phyloP scores from a whole-genome alignment of 2,329 filamentous ascomycete genomes.

The Microcyclospora pomicola region DNA sequence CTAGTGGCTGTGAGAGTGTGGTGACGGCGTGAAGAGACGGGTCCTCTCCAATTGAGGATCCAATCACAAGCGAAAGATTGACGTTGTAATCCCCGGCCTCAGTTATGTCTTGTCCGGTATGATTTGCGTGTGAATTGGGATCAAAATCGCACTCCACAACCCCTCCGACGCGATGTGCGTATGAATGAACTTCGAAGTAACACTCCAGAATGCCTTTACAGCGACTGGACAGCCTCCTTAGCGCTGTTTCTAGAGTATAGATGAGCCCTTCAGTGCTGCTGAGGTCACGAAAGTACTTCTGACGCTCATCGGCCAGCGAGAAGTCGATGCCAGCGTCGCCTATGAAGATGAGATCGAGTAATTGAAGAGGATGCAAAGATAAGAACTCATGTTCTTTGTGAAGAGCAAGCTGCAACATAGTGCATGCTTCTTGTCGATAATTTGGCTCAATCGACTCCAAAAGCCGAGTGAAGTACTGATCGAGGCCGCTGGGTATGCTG shows the following conservation, averaged over 20 bases:
- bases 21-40: background rate
- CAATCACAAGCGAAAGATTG: too few species aligned
- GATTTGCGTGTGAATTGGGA: too few species aligned
- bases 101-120: too few species aligned
- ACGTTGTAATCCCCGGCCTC: too few species aligned
- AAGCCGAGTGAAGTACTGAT: constrained; percentile 2
- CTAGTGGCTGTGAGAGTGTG: background rate
- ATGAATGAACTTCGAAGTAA: background rate
- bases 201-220: constrained; percentile 6
- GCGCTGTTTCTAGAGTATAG: constrained; percentile 2
- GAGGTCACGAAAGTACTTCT: background rate
- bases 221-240: constrained; percentile 3
- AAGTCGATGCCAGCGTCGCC: constrained; percentile 2
- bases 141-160: too few species aligned
- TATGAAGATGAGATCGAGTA: constrained; percentile 4
- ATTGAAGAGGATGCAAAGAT: constrained; percentile 1
- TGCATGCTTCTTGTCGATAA: constrained; percentile 3
- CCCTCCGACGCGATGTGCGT: too few species aligned
- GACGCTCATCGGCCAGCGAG: background rate
- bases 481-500: constrained; percentile 2
- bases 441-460: constrained; percentile 3
- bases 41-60: too few species aligned
- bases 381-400: constrained; percentile 3
- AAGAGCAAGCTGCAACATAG: constrained; percentile 3
- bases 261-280: background rate